Percentiles rank a stretch among this genome's conserved stretches.
Evolutionary conservation across 108 stramenopile genomes (phyloP).

Genomic region (Cyclostephanos invisitatus): DNA sequence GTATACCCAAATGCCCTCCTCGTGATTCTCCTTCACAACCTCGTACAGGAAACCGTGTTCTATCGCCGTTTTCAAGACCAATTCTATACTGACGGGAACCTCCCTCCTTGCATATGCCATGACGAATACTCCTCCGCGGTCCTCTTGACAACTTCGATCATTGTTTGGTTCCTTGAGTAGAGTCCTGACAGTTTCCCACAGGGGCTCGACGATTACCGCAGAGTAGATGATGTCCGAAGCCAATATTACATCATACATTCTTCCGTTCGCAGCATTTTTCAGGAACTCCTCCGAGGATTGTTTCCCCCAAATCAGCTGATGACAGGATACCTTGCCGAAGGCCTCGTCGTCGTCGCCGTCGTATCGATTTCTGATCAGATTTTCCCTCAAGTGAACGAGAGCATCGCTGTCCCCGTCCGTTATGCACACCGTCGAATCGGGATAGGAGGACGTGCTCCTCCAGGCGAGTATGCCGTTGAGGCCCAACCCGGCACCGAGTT

Average conservation of each 20-base stretch:
- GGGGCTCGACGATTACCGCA: constrained; percentile 51
- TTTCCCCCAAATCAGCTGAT: constrained; percentile 55
- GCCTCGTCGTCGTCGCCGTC: neutral
- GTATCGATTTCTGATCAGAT: constrained; percentile 48
- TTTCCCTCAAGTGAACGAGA: constrained; percentile 46
- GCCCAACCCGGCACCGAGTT: constrained; percentile 77
- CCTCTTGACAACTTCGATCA: neutral
- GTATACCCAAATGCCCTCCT: constrained; percentile 58
- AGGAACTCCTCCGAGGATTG: constrained; percentile 36
- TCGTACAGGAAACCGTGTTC: constrained; percentile 54
- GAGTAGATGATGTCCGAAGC: constrained; percentile 73
- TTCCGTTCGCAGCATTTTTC: constrained; percentile 6
- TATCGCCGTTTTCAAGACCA: constrained; percentile 42
- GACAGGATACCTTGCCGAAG: constrained; percentile 19
- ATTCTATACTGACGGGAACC: constrained; percentile 60
- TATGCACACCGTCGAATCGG: constrained; percentile 28
- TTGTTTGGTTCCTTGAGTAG: constrained; percentile 26
- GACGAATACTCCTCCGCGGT: constrained; percentile 50
- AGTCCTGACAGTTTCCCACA: constrained; percentile 61
- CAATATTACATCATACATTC: constrained; percentile 56
- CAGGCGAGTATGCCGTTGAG: constrained; percentile 62
- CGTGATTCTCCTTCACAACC: constrained; percentile 34
- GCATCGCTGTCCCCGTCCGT: constrained; percentile 75
- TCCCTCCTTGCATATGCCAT: constrained; percentile 65
- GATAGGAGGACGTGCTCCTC: constrained; percentile 20